Evolutionary conservation across 495 filamentous ascomycete genomes (phyloP).

Genomic region (Sphaerosporella brunnea): DNA sequence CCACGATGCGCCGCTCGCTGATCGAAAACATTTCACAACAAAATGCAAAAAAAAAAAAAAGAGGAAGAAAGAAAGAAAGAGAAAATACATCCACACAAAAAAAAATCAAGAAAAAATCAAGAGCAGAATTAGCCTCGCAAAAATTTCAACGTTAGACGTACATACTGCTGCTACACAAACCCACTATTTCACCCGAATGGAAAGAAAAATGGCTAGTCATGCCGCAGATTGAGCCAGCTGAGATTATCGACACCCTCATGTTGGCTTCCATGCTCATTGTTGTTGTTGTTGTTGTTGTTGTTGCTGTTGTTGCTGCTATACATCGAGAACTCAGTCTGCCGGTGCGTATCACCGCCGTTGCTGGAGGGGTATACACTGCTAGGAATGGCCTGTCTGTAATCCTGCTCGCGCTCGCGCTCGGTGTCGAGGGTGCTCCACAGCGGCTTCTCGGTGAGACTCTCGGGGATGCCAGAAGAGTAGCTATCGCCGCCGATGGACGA

Average conservation of each 20-base stretch:
- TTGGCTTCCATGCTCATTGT: too few relatives aligned
- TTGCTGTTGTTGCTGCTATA: too few relatives aligned
- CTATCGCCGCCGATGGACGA: conserved; percentile 13
- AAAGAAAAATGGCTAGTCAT: conserved; percentile 1
- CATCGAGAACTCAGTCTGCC: conserved; percentile 3
- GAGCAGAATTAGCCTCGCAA: too few relatives aligned
- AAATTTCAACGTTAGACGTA: too few relatives aligned
- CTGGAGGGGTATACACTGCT: conserved; percentile 24
- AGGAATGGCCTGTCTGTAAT: conserved; percentile 7
- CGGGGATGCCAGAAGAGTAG: conserved; percentile 21
- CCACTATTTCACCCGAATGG: conserved; percentile 13
- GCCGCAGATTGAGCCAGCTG: conserved; percentile 21
- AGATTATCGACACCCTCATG: conserved; percentile 17
- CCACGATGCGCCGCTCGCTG: neutral
- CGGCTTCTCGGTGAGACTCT: conserved; percentile 10
- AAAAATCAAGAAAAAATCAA: neutral
- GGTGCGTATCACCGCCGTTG: conserved; percentile 15
- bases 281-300: too few relatives aligned
- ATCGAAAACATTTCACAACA: neutral
- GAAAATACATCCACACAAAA: neutral
- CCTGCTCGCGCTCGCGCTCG: neutral
- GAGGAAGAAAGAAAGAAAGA: neutral
- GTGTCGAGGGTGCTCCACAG: conserved; percentile 15
- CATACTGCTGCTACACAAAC: too few relatives aligned
- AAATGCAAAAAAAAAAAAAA: neutral